Evolutionary conservation across 768 basidiomycete genomes (phyloP).

Genomic region (Russula olivacea): DNA sequence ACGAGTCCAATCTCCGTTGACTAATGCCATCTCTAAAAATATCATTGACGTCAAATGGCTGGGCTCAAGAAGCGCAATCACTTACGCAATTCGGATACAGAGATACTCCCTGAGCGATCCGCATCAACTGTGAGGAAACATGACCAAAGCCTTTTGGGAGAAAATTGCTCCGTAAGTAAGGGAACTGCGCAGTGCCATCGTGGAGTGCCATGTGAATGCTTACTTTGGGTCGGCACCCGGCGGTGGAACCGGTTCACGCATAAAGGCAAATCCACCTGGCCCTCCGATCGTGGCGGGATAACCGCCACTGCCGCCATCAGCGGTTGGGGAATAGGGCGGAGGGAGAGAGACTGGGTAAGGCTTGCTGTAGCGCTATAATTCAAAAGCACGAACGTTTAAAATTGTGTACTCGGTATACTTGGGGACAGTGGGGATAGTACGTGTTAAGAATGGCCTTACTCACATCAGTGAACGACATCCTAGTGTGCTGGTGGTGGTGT

Average conservation of each 20-base stretch:
- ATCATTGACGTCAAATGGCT: neutral
- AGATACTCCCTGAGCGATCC: conserved; percentile 64
- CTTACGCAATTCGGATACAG: conserved; percentile 62
- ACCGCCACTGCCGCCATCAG: neutral
- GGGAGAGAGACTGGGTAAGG: neutral
- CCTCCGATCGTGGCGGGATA: conserved; percentile 26
- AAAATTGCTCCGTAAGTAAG: neutral
- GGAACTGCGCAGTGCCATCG: neutral
- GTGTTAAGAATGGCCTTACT: neutral
- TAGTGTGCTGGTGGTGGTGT: neutral
- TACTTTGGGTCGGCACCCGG: conserved; percentile 73
- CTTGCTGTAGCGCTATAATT: neutral
- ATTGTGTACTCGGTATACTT: neutral
- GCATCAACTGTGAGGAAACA: conserved; percentile 71
- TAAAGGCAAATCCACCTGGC: conserved; percentile 33
- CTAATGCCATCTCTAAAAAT: conserved; percentile 40
- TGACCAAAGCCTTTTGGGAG: conserved; percentile 50
- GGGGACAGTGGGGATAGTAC: neutral
- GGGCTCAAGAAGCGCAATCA: conserved; percentile 27
- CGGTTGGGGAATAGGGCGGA: neutral
- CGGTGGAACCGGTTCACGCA: conserved; percentile 40
- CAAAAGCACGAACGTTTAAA: neutral
- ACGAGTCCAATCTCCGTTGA: conserved; percentile 74
- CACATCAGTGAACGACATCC: neutral
- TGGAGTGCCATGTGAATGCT: conserved; percentile 28